These are phyloP conservation scores for Antitrichia curtipendula DNA, from an alignment of 225 moss, liverwort and hornwort genomes.

Conservation along the genomic window DNA sequence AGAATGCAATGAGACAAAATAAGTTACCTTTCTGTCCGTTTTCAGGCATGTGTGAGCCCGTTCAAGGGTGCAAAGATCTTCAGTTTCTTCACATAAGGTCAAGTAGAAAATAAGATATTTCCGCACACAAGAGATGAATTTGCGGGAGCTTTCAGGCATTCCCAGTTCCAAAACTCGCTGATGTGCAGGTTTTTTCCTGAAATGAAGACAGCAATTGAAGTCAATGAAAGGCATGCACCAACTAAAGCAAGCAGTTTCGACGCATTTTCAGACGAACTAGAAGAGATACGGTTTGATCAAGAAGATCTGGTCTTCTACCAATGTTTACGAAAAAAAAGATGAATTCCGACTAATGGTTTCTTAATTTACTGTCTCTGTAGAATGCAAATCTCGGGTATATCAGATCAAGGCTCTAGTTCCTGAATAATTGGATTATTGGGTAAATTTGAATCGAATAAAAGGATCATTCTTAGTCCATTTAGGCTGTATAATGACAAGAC, in stretches of 20 bases:
- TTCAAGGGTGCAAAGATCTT: constrained; percentile 80
- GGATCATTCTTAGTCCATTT: background rate
- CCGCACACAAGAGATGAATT: constrained; percentile 94
- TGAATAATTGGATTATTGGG: background rate
- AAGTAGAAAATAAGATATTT: constrained; percentile 87
- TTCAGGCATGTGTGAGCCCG: constrained; percentile 76
- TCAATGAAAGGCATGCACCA: background rate
- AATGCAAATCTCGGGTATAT: background rate
- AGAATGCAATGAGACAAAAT: background rate
- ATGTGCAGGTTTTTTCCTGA: constrained; percentile 84
- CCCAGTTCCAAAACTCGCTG: constrained; percentile 81
- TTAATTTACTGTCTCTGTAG: background rate
- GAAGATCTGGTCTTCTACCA: background rate
- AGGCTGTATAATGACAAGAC: background rate
- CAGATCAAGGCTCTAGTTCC: background rate
- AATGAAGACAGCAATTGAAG: background rate
- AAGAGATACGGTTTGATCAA: background rate
- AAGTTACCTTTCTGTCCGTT: constrained; percentile 72
- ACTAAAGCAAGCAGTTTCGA: background rate
- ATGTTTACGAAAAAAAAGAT: background rate
- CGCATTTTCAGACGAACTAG: background rate
- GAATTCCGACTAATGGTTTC: background rate
- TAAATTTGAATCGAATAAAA: background rate
- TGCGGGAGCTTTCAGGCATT: constrained; percentile 92
- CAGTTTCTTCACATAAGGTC: constrained; percentile 83